Evolutionary conservation across 164 flowering plant genomes (phyloP).

Genomic region (Vitis labrusca): DNA sequence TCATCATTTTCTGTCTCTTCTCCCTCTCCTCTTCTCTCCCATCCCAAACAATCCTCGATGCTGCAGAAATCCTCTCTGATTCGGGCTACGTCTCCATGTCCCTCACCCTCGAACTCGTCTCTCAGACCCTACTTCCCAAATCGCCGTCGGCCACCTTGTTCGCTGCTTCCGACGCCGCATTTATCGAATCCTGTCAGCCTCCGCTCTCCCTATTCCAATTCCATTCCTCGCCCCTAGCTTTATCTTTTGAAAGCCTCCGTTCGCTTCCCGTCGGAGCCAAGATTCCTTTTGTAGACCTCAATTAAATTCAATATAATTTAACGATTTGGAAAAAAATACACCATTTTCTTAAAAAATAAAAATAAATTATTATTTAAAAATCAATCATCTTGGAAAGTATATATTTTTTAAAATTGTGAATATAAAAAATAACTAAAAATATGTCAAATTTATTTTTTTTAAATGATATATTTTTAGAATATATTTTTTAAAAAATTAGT

Average conservation of each 20-base stretch:
- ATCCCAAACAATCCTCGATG: constrained; percentile 18
- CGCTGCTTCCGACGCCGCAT: constrained; percentile 52
- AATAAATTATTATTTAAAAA: too few relatives aligned
- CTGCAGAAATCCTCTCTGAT: constrained; percentile 27
- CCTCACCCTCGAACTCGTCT: constrained; percentile 20
- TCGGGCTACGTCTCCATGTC: constrained; percentile 40
- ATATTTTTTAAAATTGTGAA: too few relatives aligned
- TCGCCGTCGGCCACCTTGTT: constrained; percentile 41
- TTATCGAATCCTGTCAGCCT: constrained; percentile 48
- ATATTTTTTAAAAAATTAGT: too few relatives aligned
- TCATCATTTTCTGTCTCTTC: constrained; percentile 10
- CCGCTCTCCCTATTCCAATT: constrained; percentile 43
- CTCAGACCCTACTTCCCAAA: constrained; percentile 9
- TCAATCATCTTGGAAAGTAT: too few relatives aligned
- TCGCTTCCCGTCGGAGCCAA: constrained; percentile 41
- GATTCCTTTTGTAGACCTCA: too few relatives aligned
- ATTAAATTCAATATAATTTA: too few relatives aligned
- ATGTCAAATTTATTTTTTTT: too few relatives aligned
- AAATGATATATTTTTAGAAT: too few relatives aligned
- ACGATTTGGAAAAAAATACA: too few relatives aligned
- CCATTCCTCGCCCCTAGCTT: constrained; percentile 43
- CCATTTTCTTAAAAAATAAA: too few relatives aligned
- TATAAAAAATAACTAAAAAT: too few relatives aligned
- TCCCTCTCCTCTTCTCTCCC: constrained; percentile 17
- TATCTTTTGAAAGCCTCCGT: constrained; percentile 31